phyloP scores from a whole-genome alignment of 768 basidiomycete species.

The Lactarius deliciosus region DNA sequence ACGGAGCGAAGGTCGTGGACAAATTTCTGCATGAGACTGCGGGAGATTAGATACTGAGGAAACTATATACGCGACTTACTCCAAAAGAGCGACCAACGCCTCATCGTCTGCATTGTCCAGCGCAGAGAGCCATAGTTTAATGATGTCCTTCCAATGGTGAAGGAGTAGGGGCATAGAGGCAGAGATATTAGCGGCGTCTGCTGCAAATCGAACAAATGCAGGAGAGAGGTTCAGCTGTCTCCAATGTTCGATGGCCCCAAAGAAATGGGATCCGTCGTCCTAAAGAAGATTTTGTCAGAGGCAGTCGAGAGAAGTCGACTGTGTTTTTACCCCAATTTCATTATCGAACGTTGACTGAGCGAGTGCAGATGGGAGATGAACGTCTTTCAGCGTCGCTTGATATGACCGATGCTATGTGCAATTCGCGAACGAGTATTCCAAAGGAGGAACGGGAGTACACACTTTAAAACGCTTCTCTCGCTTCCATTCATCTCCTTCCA shows the following conservation, averaged over 20 bases:
- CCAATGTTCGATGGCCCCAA: constrained; percentile 71
- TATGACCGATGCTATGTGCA: constrained; percentile 68
- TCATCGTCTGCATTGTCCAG: constrained; percentile 66
- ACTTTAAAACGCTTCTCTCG: constrained; percentile 56
- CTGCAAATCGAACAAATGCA: constrained; percentile 68
- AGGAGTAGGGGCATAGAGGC: constrained; percentile 78
- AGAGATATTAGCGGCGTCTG: constrained; percentile 57
- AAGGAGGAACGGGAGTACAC: constrained; percentile 9
- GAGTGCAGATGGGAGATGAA: constrained; percentile 70
- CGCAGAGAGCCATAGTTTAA: constrained; percentile 61
- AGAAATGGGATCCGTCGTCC: constrained; percentile 81
- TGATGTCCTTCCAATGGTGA: constrained; percentile 73
- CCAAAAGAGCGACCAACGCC: constrained; percentile 67
- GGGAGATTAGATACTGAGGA: constrained; percentile 26
- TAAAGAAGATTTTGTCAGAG: constrained; percentile 33
- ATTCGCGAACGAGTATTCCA: not conserved
- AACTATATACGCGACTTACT: constrained; percentile 48
- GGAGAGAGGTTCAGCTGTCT: constrained; percentile 77
- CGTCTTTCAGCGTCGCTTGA: constrained; percentile 59
- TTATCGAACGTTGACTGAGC: constrained; percentile 51
- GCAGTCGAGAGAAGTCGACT: not conserved
- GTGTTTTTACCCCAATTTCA: constrained; percentile 50
- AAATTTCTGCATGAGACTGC: constrained; percentile 74
- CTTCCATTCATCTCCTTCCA: constrained; percentile 27
- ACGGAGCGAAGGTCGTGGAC: constrained; percentile 80